Conservation (phyloP, 352 stramenopile species). For the Phytophthora pini region DNA sequence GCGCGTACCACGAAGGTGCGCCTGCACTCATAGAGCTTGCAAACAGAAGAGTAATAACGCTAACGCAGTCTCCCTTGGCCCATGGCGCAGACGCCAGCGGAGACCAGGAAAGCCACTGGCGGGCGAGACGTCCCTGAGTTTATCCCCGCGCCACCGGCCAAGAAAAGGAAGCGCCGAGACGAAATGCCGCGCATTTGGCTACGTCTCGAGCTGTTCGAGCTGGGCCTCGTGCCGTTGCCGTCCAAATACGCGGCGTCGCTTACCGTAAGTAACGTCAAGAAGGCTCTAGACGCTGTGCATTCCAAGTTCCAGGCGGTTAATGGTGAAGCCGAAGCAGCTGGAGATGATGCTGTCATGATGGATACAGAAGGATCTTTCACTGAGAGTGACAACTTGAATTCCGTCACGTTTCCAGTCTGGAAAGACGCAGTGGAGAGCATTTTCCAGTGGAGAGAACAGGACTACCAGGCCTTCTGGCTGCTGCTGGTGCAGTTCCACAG, state of each 20-base stretch:
- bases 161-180: conserved; percentile 41
- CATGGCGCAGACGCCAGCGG: conserved; percentile 37
- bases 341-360: conserved; percentile 55
- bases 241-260: conserved; percentile 73
- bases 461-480: conserved; percentile 86
- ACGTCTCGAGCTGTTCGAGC: conserved; percentile 86
- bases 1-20: conserved; percentile 47
- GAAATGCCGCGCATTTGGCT: conserved; percentile 79
- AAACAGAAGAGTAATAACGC: conserved; percentile 24
- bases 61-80: conserved; percentile 21
- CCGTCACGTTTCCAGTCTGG: conserved; percentile 65
- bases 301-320: conserved; percentile 39
- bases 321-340: conserved; percentile 12
- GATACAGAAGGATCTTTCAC: conserved; percentile 41
- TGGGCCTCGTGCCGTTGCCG: conserved; percentile 76
- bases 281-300: conserved; percentile 67
- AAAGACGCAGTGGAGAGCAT: conserved; percentile 62
- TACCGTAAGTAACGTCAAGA: conserved; percentile 68
- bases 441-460: conserved; percentile 83
- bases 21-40: neutral
- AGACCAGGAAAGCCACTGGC: conserved; percentile 39
- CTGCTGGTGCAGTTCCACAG: conserved; percentile 80
- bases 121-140: conserved; percentile 39
- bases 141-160: conserved; percentile 40
- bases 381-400: conserved; percentile 70